Percentiles rank a stretch among this genome's conserved stretches.
Conservation (phyloP, 202 grass and related monocot genomes). For the Brachypodium distachyon region DNA sequence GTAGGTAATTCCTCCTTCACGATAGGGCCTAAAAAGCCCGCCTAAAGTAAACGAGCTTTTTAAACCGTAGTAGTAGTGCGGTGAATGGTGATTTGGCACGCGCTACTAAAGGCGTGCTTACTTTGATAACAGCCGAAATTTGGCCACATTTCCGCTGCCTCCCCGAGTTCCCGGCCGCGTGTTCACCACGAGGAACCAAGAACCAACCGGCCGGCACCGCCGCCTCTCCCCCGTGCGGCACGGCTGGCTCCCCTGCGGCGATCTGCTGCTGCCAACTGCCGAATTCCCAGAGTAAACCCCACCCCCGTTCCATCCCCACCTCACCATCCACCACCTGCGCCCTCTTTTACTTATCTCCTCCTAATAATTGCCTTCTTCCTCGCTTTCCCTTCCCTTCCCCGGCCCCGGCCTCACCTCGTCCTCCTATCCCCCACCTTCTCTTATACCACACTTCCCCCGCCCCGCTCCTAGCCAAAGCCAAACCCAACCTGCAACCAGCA, state of each 20-base stretch:
- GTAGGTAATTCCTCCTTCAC: too few species aligned
- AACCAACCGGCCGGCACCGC: background rate
- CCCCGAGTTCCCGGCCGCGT: background rate
- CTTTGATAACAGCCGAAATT: background rate
- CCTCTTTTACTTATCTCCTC: background rate
- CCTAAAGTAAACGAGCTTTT: background rate
- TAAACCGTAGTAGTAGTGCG: background rate
- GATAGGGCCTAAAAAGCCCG: too few species aligned
- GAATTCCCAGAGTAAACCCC: background rate
- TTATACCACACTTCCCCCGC: background rate
- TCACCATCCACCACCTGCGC: slow-evolving; percentile 11
- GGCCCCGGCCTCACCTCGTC: background rate
- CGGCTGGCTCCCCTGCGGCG: background rate
- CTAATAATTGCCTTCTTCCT: slow-evolving; percentile 19
- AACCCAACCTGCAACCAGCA: background rate
- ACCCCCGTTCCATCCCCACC: background rate
- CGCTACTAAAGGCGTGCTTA: background rate
- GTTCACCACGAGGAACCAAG: background rate
- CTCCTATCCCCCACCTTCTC: background rate
- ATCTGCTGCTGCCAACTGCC: slow-evolving; percentile 17
- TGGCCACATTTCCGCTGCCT: too few species aligned
- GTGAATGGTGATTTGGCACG: too few species aligned
- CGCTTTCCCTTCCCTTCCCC: background rate
- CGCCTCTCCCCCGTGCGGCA: background rate
- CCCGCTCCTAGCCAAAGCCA: background rate